These are phyloP conservation scores for Umbelopsis vinacea DNA, from an alignment of 192 early-diverging fungal species.

Conservation along the genomic window DNA sequence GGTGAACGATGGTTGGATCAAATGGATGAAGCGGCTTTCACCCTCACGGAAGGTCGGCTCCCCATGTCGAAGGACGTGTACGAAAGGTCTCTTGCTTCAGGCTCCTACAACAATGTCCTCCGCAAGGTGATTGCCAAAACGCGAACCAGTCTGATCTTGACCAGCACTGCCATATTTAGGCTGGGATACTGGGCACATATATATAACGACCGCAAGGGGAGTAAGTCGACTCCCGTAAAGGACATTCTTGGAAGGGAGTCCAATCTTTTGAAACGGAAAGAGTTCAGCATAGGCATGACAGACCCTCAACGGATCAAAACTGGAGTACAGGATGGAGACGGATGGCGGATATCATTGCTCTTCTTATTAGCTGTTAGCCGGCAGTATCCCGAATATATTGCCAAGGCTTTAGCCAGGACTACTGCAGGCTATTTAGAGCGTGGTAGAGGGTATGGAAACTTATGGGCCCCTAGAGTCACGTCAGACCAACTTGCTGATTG, in stretches of 20 bases:
- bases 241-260: slow-evolving; percentile 1
- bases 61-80: background rate
- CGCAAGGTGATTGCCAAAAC: background rate
- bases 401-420: background rate
- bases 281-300: background rate
- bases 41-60: background rate
- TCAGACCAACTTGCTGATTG: background rate
- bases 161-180: background rate
- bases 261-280: background rate
- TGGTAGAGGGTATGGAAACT: background rate
- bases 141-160: background rate
- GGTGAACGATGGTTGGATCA: background rate
- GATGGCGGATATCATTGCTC: slow-evolving; percentile 3
- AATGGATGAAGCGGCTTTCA: background rate
- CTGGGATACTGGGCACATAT: slow-evolving; percentile 1
- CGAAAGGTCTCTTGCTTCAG: background rate
- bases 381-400: background rate
- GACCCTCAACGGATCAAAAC: background rate
- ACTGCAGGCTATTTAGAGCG: background rate
- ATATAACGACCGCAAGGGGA: background rate
- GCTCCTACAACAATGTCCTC: background rate
- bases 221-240: background rate
- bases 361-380: background rate
- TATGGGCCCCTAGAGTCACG: background rate
- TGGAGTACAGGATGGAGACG: background rate